Evolutionary conservation across 1,139 yeast species (phyloP).

Genomic region (Diutina scorzettiae): DNA sequence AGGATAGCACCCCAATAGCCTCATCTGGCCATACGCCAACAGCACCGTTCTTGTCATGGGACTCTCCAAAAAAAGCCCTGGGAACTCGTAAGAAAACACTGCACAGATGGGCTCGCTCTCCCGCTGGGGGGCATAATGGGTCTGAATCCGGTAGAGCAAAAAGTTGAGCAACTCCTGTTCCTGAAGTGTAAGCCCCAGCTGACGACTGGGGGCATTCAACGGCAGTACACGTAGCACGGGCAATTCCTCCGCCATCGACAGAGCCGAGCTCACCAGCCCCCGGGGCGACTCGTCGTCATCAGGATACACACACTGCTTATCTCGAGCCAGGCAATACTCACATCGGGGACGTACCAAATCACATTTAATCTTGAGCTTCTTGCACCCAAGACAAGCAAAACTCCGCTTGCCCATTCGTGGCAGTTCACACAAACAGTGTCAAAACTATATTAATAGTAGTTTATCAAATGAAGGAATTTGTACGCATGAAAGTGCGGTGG

Average conservation of each 20-base stretch:
- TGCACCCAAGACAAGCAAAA: slow-evolving; percentile 2
- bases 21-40: not conserved
- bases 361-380: slow-evolving; percentile 3
- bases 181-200: not conserved
- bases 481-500: too few relatives aligned
- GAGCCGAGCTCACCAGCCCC: not conserved
- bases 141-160: not conserved
- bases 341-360: slow-evolving; percentile 3
- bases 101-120: slow-evolving; percentile 1
- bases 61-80: not conserved
- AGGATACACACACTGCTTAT: not conserved
- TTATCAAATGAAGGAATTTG: too few relatives aligned
- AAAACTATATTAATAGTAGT: too few relatives aligned
- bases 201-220: not conserved
- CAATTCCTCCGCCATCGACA: not conserved
- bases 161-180: not conserved
- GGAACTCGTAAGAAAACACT: not conserved
- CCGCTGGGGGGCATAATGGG: slow-evolving; percentile 1
- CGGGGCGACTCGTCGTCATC: not conserved
- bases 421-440: too few relatives aligned
- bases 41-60: not conserved
- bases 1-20: not conserved
- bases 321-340: slow-evolving; percentile 1
- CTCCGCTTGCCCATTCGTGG: not conserved
- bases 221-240: not conserved